phyloP scores from a whole-genome alignment of 192 early-diverging fungal species.

The Rhizophagus clarus region DNA sequence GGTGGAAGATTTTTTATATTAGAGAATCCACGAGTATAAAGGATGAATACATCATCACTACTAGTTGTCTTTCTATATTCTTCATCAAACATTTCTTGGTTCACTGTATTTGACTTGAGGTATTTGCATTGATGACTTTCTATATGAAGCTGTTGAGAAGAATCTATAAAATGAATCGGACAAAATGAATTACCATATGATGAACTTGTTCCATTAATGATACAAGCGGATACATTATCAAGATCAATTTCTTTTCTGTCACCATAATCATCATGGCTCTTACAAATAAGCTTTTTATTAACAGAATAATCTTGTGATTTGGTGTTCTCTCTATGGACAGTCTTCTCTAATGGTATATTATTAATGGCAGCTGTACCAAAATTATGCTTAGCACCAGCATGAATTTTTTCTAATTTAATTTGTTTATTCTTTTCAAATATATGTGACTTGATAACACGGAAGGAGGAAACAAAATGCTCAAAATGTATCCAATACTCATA shows the following conservation, averaged over 20 bases:
- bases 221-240: neutral
- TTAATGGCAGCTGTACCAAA: neutral
- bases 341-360: neutral
- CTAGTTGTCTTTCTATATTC: too few species aligned
- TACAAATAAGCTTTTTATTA: neutral
- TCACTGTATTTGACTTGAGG: too few species aligned
- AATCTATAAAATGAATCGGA: slow-evolving; percentile 6
- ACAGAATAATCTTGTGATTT: neutral
- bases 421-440: neutral
- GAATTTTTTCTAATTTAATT: slow-evolving; percentile 1
- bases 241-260: neutral
- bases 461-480: slow-evolving; percentile 37
- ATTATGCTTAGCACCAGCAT: neutral
- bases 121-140: too few species aligned
- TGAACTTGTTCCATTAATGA: slow-evolving; percentile 8
- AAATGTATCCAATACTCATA: slow-evolving; percentile 42
- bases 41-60: slow-evolving; percentile 39
- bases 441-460: slow-evolving; percentile 34
- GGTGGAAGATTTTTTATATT: slow-evolving; percentile 32
- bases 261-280: neutral
- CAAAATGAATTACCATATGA: slow-evolving; percentile 5
- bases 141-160: too few species aligned
- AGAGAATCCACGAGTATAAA: slow-evolving; percentile 26
- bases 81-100: too few species aligned
- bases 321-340: neutral